Percentiles rank a stretch among this genome's conserved stretches.
Conservation (phyloP, 73 alveolate species). For the Tetrahymena elliotti region DNA sequence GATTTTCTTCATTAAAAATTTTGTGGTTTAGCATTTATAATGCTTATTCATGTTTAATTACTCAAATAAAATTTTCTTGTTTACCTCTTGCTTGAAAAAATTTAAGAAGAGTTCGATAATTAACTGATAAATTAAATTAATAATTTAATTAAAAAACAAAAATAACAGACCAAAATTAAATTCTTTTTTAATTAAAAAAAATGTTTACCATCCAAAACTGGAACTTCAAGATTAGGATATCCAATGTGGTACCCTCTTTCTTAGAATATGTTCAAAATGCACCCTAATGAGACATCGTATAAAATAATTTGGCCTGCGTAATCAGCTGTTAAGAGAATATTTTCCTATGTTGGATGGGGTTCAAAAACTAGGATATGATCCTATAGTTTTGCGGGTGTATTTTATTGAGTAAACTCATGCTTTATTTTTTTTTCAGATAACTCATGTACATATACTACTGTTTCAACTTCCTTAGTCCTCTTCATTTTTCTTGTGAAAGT, state of each 20-base stretch:
- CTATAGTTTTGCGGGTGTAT: neutral
- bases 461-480: constrained; percentile 28
- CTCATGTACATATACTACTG: constrained; percentile 5
- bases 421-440: constrained; percentile 1
- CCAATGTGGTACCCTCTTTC: constrained; percentile 41
- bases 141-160: neutral
- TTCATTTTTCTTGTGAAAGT: constrained; percentile 27
- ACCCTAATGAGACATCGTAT: constrained; percentile 7
- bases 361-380: constrained; percentile 16
- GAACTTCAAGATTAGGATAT: constrained; percentile 41
- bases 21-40: too few relatives aligned
- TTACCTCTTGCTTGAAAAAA: too few relatives aligned
- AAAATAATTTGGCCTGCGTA: constrained; percentile 17
- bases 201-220: constrained; percentile 12
- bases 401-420: neutral
- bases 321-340: constrained; percentile 31
- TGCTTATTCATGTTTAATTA: too few relatives aligned
- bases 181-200: neutral
- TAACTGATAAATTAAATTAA: neutral
- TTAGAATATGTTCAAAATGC: constrained; percentile 23
- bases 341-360: constrained; percentile 31
- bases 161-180: neutral
- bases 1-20: too few relatives aligned
- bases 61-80: too few relatives aligned
- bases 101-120: neutral